These are phyloP conservation scores for Hypoxylon sp. DNA, from an alignment of 2,329 filamentous ascomycete species.

Conservation along the genomic window DNA sequence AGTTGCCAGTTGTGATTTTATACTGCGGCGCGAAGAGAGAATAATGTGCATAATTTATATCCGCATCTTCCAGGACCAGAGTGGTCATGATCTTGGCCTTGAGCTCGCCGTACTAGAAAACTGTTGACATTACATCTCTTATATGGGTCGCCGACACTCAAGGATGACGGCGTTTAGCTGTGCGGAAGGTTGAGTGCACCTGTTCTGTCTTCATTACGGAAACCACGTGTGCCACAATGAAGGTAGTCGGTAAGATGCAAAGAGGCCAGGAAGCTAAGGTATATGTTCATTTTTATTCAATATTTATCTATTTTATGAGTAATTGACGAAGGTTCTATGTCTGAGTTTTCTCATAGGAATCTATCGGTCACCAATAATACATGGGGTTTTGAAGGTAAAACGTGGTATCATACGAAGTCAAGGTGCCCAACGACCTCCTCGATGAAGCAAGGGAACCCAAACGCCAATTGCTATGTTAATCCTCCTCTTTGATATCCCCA, in stretches of 20 bases:
- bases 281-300: background rate
- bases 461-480: slow-evolving; percentile 38
- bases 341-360: background rate
- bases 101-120: too few species aligned
- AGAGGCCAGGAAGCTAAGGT: background rate
- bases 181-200: background rate
- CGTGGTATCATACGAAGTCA: slow-evolving; percentile 21
- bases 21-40: too few species aligned
- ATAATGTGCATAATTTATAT: too few species aligned
- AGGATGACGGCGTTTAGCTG: too few species aligned
- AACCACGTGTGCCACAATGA: too few species aligned
- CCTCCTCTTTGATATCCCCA: slow-evolving; percentile 8
- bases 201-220: background rate
- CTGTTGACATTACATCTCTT: too few species aligned
- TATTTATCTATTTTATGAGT: background rate
- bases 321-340: background rate
- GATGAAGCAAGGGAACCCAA: slow-evolving; percentile 14
- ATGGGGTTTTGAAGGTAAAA: slow-evolving; percentile 14
- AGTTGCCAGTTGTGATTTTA: background rate
- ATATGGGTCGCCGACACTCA: too few species aligned
- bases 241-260: background rate
- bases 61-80: too few species aligned
- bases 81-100: too few species aligned
- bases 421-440: slow-evolving; percentile 4
- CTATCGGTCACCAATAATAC: slow-evolving; percentile 14